Percentiles rank a stretch among this genome's conserved stretches.
These are phyloP conservation scores for Chalciporus piperatoides DNA, from an alignment of 1,284 basidiomycete genomes.

Conservation along the genomic window DNA sequence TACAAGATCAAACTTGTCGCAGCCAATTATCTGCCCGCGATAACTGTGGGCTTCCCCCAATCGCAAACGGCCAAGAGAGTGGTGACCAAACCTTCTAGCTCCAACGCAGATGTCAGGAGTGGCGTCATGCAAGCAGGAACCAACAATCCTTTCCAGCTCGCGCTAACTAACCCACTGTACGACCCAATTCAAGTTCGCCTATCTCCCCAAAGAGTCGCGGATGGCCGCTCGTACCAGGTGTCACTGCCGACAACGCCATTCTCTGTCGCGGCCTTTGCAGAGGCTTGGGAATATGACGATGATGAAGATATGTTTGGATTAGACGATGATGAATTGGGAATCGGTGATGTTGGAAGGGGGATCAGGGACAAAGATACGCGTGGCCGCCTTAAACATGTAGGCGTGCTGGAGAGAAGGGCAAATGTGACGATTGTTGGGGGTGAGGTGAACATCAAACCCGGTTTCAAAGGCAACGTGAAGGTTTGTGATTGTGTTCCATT, in stretches of 20 bases:
- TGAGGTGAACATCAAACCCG: constrained; percentile 75
- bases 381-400: constrained; percentile 62
- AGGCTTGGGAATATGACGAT: constrained; percentile 95
- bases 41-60: constrained; percentile 71
- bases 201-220: constrained; percentile 57
- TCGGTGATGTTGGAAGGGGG: constrained; percentile 33
- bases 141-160: constrained; percentile 84
- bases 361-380: constrained; percentile 41
- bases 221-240: constrained; percentile 56
- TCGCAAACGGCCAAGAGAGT: constrained; percentile 46
- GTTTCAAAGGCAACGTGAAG: constrained; percentile 70
- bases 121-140: constrained; percentile 64
- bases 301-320: constrained; percentile 80
- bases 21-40: constrained; percentile 87
- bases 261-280: constrained; percentile 82
- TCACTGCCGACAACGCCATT: constrained; percentile 75
- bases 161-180: constrained; percentile 90
- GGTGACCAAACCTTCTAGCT: constrained; percentile 39
- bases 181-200: constrained; percentile 89
- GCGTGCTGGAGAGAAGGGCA: constrained; percentile 79
- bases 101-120: constrained; percentile 41
- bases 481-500: constrained; percentile 39
- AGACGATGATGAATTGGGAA: constrained; percentile 63
- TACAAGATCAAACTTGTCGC: constrained; percentile 99
- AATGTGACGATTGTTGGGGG: constrained; percentile 85